Evolutionary conservation across 2,329 filamentous ascomycete genomes (phyloP), one percentile per base, ranked within the genome.

Genomic region (Plenodomus tracheiphilus): DNA sequence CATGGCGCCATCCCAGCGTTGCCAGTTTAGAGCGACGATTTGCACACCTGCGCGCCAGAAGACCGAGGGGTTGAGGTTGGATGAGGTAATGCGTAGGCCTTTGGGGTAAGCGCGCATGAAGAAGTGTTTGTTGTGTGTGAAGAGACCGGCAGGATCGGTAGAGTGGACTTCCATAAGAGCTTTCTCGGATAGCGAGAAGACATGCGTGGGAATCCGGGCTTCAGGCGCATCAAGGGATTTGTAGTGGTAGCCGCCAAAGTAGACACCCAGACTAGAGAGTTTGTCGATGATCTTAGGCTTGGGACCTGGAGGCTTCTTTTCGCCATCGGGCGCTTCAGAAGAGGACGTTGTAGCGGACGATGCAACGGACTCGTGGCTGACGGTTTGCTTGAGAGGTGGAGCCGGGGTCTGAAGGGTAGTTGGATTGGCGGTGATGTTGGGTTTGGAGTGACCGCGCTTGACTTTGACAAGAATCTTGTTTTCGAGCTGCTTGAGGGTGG

Each of bases 11-110:
- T 97, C 91, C 71, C 88, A 86, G 53, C 86, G 87, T 72, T 97
- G 92, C 90, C 92, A 97, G 74, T 97, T 97, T 52, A 97, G 77
- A 0, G 92, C 92, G 1, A 95, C 91, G 60, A 97, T 87, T 72
- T 97, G 92, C 2, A 95, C 87, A 13, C 92, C 92, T 56, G 89
- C 86, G 25, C 90, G 82, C 92, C 92, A 97, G 72, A 92, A 94
- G 3, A 87, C 80, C 1, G 85, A 83, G 4, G 93, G 91, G 59
- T 96, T 90, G 11, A 95, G 79, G 66, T 97, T 97, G 1, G 89
- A 94, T 0, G 90, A 96, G 51, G 84, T 81, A 43, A 97, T 85
- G 6, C 92, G 85, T 48, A 91, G 79, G 1, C 89, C 90, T 30
- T 88, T 91, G 0, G 92, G 93, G 63, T 96, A 97, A 0, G 90